phyloP scores from a whole-genome alignment of 2,329 filamentous ascomycete genomes.

The Penicillium digitatum region DNA sequence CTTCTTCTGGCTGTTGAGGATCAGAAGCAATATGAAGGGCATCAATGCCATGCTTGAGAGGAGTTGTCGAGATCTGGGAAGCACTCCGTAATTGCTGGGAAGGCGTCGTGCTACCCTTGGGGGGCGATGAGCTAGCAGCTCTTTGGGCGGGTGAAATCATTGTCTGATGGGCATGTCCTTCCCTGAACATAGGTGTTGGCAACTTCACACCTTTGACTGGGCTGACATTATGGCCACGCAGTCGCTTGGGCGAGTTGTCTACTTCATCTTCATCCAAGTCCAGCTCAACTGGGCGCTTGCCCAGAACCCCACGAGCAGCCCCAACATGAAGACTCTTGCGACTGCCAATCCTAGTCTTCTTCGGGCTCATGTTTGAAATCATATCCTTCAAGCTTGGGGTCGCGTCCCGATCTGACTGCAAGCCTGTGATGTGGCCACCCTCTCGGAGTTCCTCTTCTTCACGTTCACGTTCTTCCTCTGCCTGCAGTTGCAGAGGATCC shows the following conservation, averaged over 20 bases:
- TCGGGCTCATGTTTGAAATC: slow-evolving; percentile 73
- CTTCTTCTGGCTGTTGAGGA: slow-evolving; percentile 42
- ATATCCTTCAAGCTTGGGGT: slow-evolving; percentile 69
- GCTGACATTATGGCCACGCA: slow-evolving; percentile 68
- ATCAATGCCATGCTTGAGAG: slow-evolving; percentile 25
- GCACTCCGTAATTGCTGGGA: slow-evolving; percentile 38
- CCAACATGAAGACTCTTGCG: slow-evolving; percentile 75
- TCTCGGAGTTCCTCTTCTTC: slow-evolving; percentile 60
- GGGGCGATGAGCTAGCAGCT: slow-evolving; percentile 30
- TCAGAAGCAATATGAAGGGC: slow-evolving; percentile 23
- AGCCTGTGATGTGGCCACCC: slow-evolving; percentile 47
- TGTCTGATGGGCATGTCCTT: slow-evolving; percentile 60
- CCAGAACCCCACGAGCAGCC: slow-evolving; percentile 67
- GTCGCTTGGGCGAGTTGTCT: slow-evolving; percentile 57
- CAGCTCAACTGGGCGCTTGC: slow-evolving; percentile 69
- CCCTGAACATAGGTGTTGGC: slow-evolving; percentile 64
- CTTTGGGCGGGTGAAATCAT: slow-evolving; percentile 49
- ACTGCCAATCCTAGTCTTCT: slow-evolving; percentile 62
- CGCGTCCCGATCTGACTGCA: slow-evolving; percentile 56
- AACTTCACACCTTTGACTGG: slow-evolving; percentile 72
- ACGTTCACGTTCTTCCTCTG: slow-evolving; percentile 60
- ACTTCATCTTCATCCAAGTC: slow-evolving; percentile 61
- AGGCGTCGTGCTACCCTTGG: slow-evolving; percentile 51
- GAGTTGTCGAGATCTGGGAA: slow-evolving; percentile 39
- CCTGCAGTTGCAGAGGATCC: slow-evolving; percentile 60